A percentile compares a stretch with the other conserved stretches of the same genome.
These are phyloP conservation scores for Cenococcum geophilum DNA, from an alignment of 495 filamentous ascomycete species.

Conservation along the genomic window DNA sequence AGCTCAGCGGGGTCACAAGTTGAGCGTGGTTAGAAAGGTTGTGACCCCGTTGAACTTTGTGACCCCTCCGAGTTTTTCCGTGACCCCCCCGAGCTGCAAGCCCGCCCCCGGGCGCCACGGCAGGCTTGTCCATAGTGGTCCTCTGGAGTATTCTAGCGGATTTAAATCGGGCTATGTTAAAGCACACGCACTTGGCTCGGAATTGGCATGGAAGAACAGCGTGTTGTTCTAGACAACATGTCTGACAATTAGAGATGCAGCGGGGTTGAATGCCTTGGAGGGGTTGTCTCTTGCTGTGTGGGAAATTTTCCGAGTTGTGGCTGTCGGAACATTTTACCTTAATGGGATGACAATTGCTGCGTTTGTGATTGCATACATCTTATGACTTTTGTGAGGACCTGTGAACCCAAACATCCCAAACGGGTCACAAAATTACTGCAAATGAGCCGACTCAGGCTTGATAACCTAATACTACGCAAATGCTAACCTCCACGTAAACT, in stretches of 20 bases:
- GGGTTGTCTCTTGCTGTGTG: not conserved
- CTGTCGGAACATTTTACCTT: not conserved
- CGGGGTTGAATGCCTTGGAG: slow-evolving; percentile 1
- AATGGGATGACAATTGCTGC: not conserved
- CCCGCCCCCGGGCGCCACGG: not conserved
- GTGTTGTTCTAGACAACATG: not conserved
- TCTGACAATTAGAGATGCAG: slow-evolving; percentile 1
- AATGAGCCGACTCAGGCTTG: no score
- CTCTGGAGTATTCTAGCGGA: not conserved
- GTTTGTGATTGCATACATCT: not conserved
- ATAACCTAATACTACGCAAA: no score
- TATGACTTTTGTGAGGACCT: no score
- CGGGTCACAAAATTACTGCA: no score
- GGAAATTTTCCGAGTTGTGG: not conserved
- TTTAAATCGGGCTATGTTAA: not conserved
- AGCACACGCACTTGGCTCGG: not conserved
- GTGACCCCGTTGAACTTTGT: no score
- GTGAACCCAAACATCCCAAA: no score
- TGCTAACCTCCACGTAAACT: no score
- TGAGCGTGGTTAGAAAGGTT: no score
- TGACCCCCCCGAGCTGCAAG: no score
- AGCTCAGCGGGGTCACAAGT: no score
- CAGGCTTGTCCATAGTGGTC: not conserved
- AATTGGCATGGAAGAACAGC: no score
- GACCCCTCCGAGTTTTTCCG: no score